Percentiles rank a stretch among this genome's conserved stretches.
Conservation (phyloP, 202 grass and related monocot genomes). For the Thinopyrum obtusiflorum region DNA sequence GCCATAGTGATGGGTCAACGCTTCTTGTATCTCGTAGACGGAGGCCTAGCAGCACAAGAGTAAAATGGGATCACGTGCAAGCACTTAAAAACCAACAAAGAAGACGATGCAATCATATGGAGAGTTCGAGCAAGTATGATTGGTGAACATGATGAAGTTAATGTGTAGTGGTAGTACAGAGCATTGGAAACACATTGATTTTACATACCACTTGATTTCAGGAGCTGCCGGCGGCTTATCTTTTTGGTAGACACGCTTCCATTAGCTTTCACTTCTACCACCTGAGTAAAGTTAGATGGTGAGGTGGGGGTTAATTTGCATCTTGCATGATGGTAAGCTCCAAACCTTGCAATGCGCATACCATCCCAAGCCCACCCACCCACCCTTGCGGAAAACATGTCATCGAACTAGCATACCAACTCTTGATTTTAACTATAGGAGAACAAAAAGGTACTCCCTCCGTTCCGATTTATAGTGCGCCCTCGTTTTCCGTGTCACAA, state of each 20-base stretch:
- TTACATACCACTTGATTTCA: constrained; percentile 90
- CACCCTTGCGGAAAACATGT: not conserved
- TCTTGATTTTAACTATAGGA: not conserved
- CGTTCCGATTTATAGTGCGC: too few species aligned
- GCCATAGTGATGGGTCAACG: constrained; percentile 92
- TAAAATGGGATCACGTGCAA: constrained; percentile 20
- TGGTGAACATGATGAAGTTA: not conserved
- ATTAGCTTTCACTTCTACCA: constrained; percentile 80
- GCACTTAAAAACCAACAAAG: not conserved
- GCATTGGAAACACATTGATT: constrained; percentile 1
- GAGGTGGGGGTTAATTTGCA: constrained; percentile 15
- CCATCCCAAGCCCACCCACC: not conserved
- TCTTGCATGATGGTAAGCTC: not conserved
- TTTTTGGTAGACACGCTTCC: constrained; percentile 73
- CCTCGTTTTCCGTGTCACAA: too few species aligned
- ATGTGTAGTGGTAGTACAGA: not conserved
- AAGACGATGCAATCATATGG: not conserved
- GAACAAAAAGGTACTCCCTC: not conserved
- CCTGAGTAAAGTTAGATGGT: constrained; percentile 43
- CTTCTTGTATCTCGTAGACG: constrained; percentile 92
- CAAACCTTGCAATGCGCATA: not conserved
- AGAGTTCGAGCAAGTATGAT: not conserved
- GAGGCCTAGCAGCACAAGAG: constrained; percentile 56
- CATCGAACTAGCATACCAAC: not conserved
- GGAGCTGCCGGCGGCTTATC: constrained; percentile 84